Evolutionary conservation across 2,329 filamentous ascomycete genomes (phyloP).

Genomic region (Fusarium tuaranense): DNA sequence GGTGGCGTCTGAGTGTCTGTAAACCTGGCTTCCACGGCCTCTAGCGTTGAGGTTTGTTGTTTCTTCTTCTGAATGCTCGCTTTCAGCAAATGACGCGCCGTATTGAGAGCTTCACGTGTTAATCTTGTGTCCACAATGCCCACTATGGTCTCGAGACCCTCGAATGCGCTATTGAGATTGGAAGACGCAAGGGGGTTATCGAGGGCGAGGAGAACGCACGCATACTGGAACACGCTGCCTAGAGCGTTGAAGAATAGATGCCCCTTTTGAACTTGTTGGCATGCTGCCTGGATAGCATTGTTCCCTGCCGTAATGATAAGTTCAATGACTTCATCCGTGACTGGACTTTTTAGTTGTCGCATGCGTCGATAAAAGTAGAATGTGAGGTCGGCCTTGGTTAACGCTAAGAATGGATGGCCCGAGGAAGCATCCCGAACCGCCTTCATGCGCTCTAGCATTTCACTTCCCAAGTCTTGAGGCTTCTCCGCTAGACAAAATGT

Average conservation of each 20-base stretch:
- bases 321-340: constrained; percentile 28
- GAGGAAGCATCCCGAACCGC: constrained; percentile 20
- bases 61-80: constrained; percentile 32
- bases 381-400: constrained; percentile 37
- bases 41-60: constrained; percentile 33
- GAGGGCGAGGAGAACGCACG: constrained; percentile 37
- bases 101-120: constrained; percentile 36
- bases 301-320: constrained; percentile 32
- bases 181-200: constrained; percentile 29
- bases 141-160: constrained; percentile 32
- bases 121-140: constrained; percentile 28
- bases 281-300: constrained; percentile 28
- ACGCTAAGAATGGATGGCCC: constrained; percentile 32
- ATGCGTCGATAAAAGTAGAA: constrained; percentile 43
- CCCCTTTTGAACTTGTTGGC: constrained; percentile 29
- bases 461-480: constrained; percentile 18
- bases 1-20: background rate
- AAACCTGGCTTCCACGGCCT: constrained; percentile 28
- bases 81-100: constrained; percentile 35
- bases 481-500: constrained; percentile 30
- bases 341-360: constrained; percentile 33
- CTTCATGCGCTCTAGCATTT: constrained; percentile 33
- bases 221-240: constrained; percentile 40
- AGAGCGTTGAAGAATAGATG: constrained; percentile 40
- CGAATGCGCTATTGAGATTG: constrained; percentile 25